Percentiles rank a stretch among this genome's conserved stretches.
Conservation (phyloP, 2,329 filamentous ascomycete genomes). For the Penicillium sp. region DNA sequence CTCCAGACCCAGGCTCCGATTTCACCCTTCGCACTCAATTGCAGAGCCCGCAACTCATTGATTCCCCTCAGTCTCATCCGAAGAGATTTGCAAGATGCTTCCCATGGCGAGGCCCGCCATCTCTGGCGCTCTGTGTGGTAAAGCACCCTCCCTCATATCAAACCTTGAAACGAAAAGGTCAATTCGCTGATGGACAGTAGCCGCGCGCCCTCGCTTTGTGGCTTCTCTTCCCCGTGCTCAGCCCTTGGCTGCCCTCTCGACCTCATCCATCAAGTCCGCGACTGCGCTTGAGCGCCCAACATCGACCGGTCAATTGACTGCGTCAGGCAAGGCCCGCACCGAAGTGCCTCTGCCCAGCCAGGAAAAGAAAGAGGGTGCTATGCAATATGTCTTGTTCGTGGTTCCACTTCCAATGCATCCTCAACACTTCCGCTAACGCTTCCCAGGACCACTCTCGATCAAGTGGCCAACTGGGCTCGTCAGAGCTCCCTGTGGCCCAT, state of each 20-base stretch:
- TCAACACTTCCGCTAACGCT: constrained; percentile 9
- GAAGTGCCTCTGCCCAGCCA: constrained; percentile 53
- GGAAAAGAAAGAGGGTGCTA: constrained; percentile 52
- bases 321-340: constrained; percentile 47
- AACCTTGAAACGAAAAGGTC: background rate
- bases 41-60: background rate
- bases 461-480: constrained; percentile 83
- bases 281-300: constrained; percentile 43
- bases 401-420: background rate
- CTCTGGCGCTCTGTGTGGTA: constrained; percentile 31
- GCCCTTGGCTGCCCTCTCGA: constrained; percentile 43
- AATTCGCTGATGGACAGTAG: constrained; percentile 23
- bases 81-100: constrained; percentile 25
- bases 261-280: constrained; percentile 45
- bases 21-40: background rate
- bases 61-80: constrained; percentile 1
- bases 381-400: constrained; percentile 54
- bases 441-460: constrained; percentile 56
- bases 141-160: constrained; percentile 1
- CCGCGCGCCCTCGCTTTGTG: constrained; percentile 30
- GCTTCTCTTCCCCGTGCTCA: constrained; percentile 36
- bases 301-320: constrained; percentile 37
- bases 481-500: constrained; percentile 89
- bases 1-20: constrained; percentile 1
- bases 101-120: constrained; percentile 28